Conservation (phyloP, 2,329 filamentous ascomycete species). For the Ophiostoma perfectum region DNA sequence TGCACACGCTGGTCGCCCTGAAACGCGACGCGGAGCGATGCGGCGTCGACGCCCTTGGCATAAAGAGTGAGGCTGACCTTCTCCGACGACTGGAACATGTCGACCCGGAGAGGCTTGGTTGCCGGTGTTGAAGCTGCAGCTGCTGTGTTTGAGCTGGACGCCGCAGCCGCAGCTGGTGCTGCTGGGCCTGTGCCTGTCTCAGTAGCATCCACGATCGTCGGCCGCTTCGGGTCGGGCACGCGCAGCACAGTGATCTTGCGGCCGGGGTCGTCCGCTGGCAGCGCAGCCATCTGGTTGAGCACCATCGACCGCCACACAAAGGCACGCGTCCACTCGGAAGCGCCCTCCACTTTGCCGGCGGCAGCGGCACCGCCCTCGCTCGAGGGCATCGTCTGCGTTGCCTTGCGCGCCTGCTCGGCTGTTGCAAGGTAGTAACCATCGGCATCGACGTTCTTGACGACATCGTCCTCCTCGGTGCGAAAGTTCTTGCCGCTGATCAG, state of each 20-base stretch:
- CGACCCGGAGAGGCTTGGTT: slow-evolving; percentile 36
- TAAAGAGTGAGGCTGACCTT: slow-evolving; percentile 38
- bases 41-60: slow-evolving; percentile 36
- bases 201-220: not conserved
- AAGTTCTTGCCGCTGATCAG: slow-evolving; percentile 37
- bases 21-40: slow-evolving; percentile 19
- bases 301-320: slow-evolving; percentile 45
- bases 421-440: slow-evolving; percentile 46
- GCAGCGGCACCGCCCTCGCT: slow-evolving; percentile 23
- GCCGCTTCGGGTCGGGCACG: slow-evolving; percentile 28
- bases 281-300: slow-evolving; percentile 41
- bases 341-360: slow-evolving; percentile 23
- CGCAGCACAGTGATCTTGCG: slow-evolving; percentile 42
- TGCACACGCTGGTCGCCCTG: slow-evolving; percentile 24
- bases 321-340: slow-evolving; percentile 38
- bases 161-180: not conserved
- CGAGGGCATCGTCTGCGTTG: slow-evolving; percentile 25
- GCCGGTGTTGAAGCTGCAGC: not conserved
- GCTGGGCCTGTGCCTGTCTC: slow-evolving; percentile 2
- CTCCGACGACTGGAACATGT: slow-evolving; percentile 40
- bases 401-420: slow-evolving; percentile 31
- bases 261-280: slow-evolving; percentile 42
- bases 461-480: slow-evolving; percentile 36
- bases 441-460: slow-evolving; percentile 38
- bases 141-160: slow-evolving; percentile 9